Evolutionary conservation across 345 rosid species (phyloP).

Genomic region (Corchorus olitorius): DNA sequence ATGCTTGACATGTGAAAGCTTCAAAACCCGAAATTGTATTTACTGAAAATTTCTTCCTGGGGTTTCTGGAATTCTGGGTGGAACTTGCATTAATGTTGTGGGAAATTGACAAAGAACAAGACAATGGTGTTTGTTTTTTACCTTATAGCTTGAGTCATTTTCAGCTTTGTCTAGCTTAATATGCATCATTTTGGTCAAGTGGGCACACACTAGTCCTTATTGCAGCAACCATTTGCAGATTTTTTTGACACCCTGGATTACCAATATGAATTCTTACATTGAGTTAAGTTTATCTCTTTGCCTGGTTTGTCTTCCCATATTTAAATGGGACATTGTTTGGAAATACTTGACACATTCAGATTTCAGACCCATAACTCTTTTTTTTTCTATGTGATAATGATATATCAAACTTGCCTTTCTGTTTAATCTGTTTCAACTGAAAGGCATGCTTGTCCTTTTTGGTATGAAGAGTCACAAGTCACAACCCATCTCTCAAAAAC

Average conservation of each 20-base stretch:
- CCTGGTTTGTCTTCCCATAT: neutral
- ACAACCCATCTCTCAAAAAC: neutral
- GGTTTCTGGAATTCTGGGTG: neutral
- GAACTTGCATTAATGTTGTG: constrained; percentile 5
- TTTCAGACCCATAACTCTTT: neutral
- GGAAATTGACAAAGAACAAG: constrained; percentile 23
- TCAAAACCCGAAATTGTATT: neutral
- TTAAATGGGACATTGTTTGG: neutral
- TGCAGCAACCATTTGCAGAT: neutral
- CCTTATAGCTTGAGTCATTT: constrained; percentile 28
- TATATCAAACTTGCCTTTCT: constrained; percentile 3
- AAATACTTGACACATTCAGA: neutral
- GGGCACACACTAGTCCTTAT: constrained; percentile 7
- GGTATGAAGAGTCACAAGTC: constrained; percentile 11
- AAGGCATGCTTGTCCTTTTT: constrained; percentile 2
- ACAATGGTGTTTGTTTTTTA: constrained; percentile 11
- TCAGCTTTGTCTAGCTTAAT: constrained; percentile 23
- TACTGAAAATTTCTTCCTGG: constrained; percentile 2
- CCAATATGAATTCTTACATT: neutral
- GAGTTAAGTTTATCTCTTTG: neutral
- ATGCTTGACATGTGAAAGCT: neutral
- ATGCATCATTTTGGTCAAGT: neutral
- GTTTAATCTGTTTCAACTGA: neutral
- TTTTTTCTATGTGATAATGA: neutral
- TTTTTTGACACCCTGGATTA: constrained; percentile 11